These are phyloP conservation scores for Pythium phragmitis DNA, from an alignment of 352 stramenopile species.

Conservation along the genomic window DNA sequence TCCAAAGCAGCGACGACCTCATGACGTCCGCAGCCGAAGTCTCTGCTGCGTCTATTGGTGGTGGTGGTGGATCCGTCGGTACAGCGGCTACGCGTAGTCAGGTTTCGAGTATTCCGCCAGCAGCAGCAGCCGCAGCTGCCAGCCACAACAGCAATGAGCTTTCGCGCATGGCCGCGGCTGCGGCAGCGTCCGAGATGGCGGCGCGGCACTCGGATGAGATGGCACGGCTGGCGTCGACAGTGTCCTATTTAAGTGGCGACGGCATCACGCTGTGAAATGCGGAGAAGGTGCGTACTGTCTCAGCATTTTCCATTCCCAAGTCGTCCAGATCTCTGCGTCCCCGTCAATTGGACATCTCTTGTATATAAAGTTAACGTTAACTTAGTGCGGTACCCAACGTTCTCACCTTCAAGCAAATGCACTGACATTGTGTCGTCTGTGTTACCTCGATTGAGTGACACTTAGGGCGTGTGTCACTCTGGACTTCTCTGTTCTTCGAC, in stretches of 20 bases:
- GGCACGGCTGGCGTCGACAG: slow-evolving; percentile 48
- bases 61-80: background rate
- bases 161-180: slow-evolving; percentile 19
- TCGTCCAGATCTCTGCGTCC: too few relatives aligned
- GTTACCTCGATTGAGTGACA: background rate
- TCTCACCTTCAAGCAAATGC: background rate
- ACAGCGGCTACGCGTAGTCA: background rate
- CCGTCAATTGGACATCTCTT: too few relatives aligned
- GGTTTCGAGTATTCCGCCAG: slow-evolving; percentile 12
- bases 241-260: slow-evolving; percentile 72
- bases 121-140: slow-evolving; percentile 14
- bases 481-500: slow-evolving; percentile 2
- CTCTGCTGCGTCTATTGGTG: background rate
- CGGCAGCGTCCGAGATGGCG: slow-evolving; percentile 33
- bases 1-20: slow-evolving; percentile 30
- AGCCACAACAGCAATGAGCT: slow-evolving; percentile 25
- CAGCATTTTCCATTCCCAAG: too few relatives aligned
- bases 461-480: background rate
- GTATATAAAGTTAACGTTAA: too few relatives aligned
- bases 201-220: slow-evolving; percentile 55
- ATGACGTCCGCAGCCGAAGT: background rate
- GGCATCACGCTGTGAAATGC: slow-evolving; percentile 48
- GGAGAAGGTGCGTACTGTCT: background rate
- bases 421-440: background rate
- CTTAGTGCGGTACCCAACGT: background rate